phyloP scores from a whole-genome alignment of 257 asterid genomes.

The Osmanthus fragrans region DNA sequence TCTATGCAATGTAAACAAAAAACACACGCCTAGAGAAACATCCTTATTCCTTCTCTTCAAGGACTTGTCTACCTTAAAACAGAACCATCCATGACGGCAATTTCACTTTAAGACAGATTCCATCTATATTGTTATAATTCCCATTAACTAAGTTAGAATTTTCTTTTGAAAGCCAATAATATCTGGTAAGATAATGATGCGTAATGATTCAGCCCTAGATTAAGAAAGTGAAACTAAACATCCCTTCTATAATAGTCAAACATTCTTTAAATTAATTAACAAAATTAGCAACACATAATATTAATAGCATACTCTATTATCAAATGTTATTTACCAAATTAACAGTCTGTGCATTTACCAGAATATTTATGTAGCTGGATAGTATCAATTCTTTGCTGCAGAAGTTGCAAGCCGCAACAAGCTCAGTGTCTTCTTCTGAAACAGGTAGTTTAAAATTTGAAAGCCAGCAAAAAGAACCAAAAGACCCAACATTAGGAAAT shows the following conservation, averaged over 20 bases:
- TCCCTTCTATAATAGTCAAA: neutral
- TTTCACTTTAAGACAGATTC: neutral
- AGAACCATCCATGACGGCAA: neutral
- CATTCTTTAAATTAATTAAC: neutral
- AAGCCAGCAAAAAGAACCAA: neutral
- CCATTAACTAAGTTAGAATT: neutral
- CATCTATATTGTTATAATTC: neutral
- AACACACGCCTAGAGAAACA: neutral
- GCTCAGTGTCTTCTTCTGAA: neutral
- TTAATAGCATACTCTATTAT: neutral
- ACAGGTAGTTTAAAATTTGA: neutral
- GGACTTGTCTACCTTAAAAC: neutral
- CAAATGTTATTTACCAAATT: neutral
- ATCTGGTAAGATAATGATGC: neutral
- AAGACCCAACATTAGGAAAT: neutral
- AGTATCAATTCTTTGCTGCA: neutral
- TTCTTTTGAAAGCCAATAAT: neutral
- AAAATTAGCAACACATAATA: neutral
- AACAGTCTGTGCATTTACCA: neutral
- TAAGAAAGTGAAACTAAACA: neutral
- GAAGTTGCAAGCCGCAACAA: neutral
- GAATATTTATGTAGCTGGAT: neutral
- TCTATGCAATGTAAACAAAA: neutral
- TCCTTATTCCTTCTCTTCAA: slow-evolving; percentile 4
- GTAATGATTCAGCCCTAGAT: neutral